phyloP scores from a whole-genome alignment of 176 grass and related monocot genomes.

The sorghum (Sorghum bicolor) region Sorghum_bicolor_NCBIv3 NC_012879.2:52484001-52484500 shows the following conservation, averaged over 20 bases:
- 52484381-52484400: not conserved
- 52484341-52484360: too few species aligned
- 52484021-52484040: too few species aligned
- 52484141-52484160: not conserved
- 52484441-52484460: too few species aligned
- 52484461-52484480: too few species aligned
- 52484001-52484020: not conserved
- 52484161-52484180: not conserved
- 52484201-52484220: not conserved
- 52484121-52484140: not conserved
- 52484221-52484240: too few species aligned
- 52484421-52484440: too few species aligned
- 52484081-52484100: not conserved
- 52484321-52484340: not conserved
- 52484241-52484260: too few species aligned
- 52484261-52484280: too few species aligned
- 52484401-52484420: not conserved
- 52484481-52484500: too few species aligned
- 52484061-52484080: not conserved
- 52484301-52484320: not conserved
- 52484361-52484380: not conserved
- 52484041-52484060: not conserved
- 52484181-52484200: not conserved
- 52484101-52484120: not conserved
- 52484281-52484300: too few species aligned